phyloP scores from a whole-genome alignment of 352 stramenopile species.

The Pythium utonaiense region DNA sequence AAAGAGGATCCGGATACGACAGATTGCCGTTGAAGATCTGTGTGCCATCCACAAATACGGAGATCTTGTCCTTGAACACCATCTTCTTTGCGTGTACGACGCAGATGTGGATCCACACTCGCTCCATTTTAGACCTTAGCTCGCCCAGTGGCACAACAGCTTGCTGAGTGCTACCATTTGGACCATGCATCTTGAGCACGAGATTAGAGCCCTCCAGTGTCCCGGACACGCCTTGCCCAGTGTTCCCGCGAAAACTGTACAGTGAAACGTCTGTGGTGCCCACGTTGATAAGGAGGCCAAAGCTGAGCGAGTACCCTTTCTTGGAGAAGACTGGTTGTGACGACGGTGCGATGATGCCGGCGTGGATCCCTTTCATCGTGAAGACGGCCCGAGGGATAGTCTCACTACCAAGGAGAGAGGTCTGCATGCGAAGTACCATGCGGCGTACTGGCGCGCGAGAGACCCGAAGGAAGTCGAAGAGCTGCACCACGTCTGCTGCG shows the following conservation, averaged over 20 bases:
- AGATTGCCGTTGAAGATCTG: constrained; percentile 60
- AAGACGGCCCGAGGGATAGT: constrained; percentile 66
- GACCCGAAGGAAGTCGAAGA: constrained; percentile 75
- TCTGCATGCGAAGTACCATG: constrained; percentile 61
- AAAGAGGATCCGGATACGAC: constrained; percentile 65
- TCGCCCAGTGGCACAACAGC: constrained; percentile 55
- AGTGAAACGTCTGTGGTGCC: constrained; percentile 36
- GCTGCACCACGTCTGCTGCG: constrained; percentile 48
- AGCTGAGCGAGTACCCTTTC: constrained; percentile 72
- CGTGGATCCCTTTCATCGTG: constrained; percentile 55
- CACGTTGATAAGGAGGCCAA: constrained; percentile 49
- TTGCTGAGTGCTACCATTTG: constrained; percentile 42
- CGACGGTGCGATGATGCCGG: constrained; percentile 59
- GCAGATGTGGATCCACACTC: constrained; percentile 65
- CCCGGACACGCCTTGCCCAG: constrained; percentile 66
- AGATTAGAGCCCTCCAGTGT: constrained; percentile 50
- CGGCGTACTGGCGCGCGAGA: constrained; percentile 36
- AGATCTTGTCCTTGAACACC: constrained; percentile 87
- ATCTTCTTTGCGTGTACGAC: constrained; percentile 86
- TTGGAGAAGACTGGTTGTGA: constrained; percentile 62
- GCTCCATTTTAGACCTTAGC: constrained; percentile 45
- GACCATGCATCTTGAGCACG: constrained; percentile 49
- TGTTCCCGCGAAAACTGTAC: constrained; percentile 75
- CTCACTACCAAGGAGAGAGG: constrained; percentile 45
- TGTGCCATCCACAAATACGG: constrained; percentile 62